Percentiles rank a stretch among this genome's conserved stretches.
Conservation (phyloP, 768 basidiomycete genomes). For the Tubosaeta sp. region DNA sequence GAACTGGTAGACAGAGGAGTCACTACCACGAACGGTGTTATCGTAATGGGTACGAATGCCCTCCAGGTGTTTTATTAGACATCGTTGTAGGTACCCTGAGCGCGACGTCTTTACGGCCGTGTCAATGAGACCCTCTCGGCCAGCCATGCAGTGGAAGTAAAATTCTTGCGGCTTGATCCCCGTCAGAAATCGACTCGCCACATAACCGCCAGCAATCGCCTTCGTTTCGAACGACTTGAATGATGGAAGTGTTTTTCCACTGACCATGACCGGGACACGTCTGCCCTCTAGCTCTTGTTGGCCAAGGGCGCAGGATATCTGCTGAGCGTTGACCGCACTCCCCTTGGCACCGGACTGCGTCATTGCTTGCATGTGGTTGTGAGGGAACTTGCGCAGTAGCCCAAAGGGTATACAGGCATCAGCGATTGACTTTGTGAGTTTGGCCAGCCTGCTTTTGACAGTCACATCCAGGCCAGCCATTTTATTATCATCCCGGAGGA, state of each 20-base stretch:
- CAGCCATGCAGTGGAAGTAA: conserved; percentile 99
- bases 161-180: conserved; percentile 98
- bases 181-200: conserved; percentile 97
- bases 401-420: conserved; percentile 83
- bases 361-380: conserved; percentile 99
- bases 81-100: conserved; percentile 96
- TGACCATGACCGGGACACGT: conserved; percentile 98
- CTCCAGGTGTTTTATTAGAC: conserved; percentile 97
- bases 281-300: conserved; percentile 98
- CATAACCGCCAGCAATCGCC: conserved; percentile 96
- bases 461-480: conserved; percentile 96
- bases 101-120: conserved; percentile 99
- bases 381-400: conserved; percentile 89
- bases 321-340: conserved; percentile 92
- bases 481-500: conserved; percentile 91
- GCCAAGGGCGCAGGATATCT: conserved; percentile 96
- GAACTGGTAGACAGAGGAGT: conserved; percentile 92
- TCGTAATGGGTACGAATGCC: conserved; percentile 97
- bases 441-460: conserved; percentile 79
- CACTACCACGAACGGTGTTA: conserved; percentile 94
- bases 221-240: conserved; percentile 98
- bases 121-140: conserved; percentile 97
- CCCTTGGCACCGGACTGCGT: conserved; percentile 98
- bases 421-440: conserved; percentile 86
- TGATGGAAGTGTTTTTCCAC: conserved; percentile 95